Percentiles rank a stretch among this genome's conserved stretches.
These are phyloP conservation scores for Debaryomycetaceae sp. DNA, from an alignment of 1,139 yeast genomes.

Conservation along the genomic window DNA sequence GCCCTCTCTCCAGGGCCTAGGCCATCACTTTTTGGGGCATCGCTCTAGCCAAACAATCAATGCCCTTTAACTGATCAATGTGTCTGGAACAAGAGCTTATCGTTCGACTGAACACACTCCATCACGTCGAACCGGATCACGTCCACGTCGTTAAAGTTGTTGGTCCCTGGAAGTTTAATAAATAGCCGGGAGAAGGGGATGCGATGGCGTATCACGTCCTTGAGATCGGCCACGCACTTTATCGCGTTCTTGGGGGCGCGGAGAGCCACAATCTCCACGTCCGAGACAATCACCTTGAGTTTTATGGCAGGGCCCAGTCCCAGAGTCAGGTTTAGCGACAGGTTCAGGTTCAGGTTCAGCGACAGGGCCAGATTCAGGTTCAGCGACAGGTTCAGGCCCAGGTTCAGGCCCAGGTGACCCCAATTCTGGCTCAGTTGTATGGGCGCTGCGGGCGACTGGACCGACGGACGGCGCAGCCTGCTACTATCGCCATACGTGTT, in stretches of 20 bases:
- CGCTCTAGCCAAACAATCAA: too few species aligned
- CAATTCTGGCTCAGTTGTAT: not conserved
- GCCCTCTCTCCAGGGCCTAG: too few species aligned
- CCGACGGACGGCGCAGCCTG: too few species aligned
- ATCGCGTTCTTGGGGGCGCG: slow-evolving; percentile 17
- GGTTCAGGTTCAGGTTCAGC: not conserved
- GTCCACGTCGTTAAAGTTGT: slow-evolving; percentile 18
- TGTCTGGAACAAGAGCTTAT: slow-evolving; percentile 12
- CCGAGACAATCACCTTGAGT: slow-evolving; percentile 19
- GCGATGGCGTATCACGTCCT: slow-evolving; percentile 16
- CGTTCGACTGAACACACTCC: slow-evolving; percentile 13
- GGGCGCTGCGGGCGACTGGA: too few species aligned
- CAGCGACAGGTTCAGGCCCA: not conserved
- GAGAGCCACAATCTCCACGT: slow-evolving; percentile 19
- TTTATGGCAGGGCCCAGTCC: slow-evolving; percentile 8
- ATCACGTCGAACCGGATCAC: slow-evolving; percentile 12
- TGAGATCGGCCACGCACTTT: slow-evolving; percentile 16
- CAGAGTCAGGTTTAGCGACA: not conserved
- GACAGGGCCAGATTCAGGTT: not conserved
- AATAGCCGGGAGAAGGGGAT: slow-evolving; percentile 17
- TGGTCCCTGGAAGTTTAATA: slow-evolving; percentile 16
- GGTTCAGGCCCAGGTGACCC: not conserved
- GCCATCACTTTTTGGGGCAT: too few species aligned
- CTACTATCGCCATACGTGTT: too few species aligned
- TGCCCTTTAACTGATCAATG: too few species aligned